Evolutionary conservation across 1,139 yeast genomes (phyloP).

Genomic region (Yamadazyma buinensis): DNA sequence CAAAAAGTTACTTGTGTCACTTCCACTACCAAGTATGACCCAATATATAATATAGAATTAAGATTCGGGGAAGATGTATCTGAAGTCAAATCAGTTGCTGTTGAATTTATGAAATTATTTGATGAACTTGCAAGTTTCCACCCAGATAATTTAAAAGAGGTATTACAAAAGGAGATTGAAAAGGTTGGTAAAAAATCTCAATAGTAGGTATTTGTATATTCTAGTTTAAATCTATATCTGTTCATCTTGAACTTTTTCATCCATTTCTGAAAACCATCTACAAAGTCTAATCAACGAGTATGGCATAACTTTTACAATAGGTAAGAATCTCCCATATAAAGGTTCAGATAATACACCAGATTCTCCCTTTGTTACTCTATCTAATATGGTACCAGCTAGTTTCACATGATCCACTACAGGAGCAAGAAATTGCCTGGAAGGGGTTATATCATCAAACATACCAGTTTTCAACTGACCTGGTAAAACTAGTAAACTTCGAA

Average conservation of each 20-base stretch:
- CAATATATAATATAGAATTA: conserved; percentile 36
- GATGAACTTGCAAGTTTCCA: conserved; percentile 47
- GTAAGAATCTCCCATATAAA: conserved; percentile 56
- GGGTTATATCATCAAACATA: conserved; percentile 60
- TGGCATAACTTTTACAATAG: conserved; percentile 53
- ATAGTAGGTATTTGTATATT: conserved; percentile 4
- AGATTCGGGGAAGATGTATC: conserved; percentile 23
- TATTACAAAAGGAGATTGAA: conserved; percentile 27
- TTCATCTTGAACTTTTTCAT: conserved; percentile 22
- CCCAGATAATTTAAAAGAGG: conserved; percentile 31
- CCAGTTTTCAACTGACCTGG: conserved; percentile 67
- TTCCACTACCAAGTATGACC: conserved; percentile 41
- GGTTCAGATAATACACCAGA: conserved; percentile 57
- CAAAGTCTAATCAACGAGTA: conserved; percentile 38
- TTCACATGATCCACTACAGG: conserved; percentile 48
- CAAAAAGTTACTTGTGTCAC: conserved; percentile 35
- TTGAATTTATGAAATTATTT: conserved; percentile 44
- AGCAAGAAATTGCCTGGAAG: conserved; percentile 59
- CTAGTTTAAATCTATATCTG: not conserved
- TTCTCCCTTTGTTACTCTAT: conserved; percentile 41
- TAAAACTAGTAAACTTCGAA: conserved; percentile 47
- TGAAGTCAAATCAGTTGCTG: conserved; percentile 15
- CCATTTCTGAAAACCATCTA: conserved; percentile 55
- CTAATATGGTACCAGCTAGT: conserved; percentile 43
- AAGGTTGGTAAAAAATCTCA: conserved; percentile 18